These are phyloP conservation scores for Fusarium sp. DNA, from an alignment of 2,329 filamentous ascomycete species.

Conservation along the genomic window DNA sequence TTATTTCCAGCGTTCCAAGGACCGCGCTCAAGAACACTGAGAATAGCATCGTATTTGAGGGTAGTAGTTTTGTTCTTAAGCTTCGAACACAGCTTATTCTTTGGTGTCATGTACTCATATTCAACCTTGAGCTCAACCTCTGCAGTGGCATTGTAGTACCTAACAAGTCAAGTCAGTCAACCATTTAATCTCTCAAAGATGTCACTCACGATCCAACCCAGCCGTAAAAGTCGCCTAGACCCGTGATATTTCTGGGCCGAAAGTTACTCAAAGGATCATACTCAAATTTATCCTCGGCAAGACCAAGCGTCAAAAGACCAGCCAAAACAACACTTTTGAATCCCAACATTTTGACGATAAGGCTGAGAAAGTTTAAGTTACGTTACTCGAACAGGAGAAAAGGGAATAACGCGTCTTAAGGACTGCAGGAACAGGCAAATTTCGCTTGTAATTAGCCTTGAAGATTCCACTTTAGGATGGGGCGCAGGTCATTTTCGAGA, in stretches of 20 bases:
- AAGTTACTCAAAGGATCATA: constrained; percentile 4
- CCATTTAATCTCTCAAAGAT: fast-evolving
- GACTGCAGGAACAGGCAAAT: background rate
- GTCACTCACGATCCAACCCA: constrained; percentile 16
- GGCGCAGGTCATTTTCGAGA: background rate
- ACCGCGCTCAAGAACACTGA: constrained; percentile 5
- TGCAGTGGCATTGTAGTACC: constrained; percentile 17
- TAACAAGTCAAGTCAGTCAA: background rate
- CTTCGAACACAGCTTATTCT: background rate
- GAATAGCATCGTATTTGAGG: background rate
- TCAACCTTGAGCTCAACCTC: background rate
- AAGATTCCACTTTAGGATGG: background rate
- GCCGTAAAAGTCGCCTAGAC: background rate
- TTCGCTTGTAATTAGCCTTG: background rate
- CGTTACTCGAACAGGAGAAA: background rate
- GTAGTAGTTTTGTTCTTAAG: background rate
- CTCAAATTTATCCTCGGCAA: background rate
- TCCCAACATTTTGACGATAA: background rate
- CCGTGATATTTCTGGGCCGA: background rate
- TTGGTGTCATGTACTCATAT: background rate
- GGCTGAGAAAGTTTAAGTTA: background rate
- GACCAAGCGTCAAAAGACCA: background rate
- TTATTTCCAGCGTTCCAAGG: constrained; percentile 7
- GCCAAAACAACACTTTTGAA: background rate
- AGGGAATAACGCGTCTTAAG: background rate